Base-by-base conservation (phyloP, 352 stramenopile species). In the Phytophthora multivora region DNA sequence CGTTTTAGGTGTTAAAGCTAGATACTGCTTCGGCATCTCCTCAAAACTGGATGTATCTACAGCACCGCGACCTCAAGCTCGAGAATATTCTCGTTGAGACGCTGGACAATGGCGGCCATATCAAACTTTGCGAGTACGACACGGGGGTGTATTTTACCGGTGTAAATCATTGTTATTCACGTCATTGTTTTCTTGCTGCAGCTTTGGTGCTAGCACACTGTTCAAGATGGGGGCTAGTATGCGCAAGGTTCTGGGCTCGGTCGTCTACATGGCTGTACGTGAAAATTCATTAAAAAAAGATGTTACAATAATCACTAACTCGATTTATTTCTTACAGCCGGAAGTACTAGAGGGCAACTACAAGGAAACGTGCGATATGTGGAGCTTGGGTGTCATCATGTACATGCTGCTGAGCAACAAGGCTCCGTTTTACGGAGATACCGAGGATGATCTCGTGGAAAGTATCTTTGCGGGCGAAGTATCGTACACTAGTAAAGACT, bases 341-440 rank as follows among this genome's bases (percentile, higher is more conserved):
- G 77, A 90, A 51, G 79, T 89, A 1, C 71, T 90, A 2, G 75
- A 91, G 45, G 82, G 82, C 9, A 82, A 90, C 58, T 91, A 91
- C 64, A 89, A 71, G 38, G 73, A 90, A 18, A 58, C 77, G 4
- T 94, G 85, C 36, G 85, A 94, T 75, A 74, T 92, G 23, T 94
- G 85, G 83, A 94, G 85, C 59, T 77, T 94, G 6, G 85, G 85
- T 9, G 77, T 94, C 16, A 88, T 92, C 55, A 94, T 92, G 84
- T 94, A 84, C 62, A 94, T 92, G 85, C 74, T 94, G 21, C 63
- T 94, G 45, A 92, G 81, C 75, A 91, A 91, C 68, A 78, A 75
- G 52, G 65, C 78, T 12, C 85, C 85, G 4, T 94, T 94, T 45
- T 75, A 83, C 28, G 85, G 79, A 13, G 52, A 79, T 0, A 90